Conservation (phyloP, 306 rosid species). For the Casuarina cunninghamiana region DNA sequence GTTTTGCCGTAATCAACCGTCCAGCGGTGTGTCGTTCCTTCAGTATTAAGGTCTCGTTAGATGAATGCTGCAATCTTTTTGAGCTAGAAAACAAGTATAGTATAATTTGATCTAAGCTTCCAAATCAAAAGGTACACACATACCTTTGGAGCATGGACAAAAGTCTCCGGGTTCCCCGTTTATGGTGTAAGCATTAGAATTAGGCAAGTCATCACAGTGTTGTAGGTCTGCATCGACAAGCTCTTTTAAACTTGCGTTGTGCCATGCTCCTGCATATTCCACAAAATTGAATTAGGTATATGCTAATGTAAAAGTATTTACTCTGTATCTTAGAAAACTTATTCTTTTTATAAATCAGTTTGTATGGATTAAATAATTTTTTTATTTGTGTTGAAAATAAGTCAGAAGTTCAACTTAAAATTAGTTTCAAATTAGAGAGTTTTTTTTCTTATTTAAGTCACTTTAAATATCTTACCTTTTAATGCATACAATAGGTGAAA, state of each 20-base stretch:
- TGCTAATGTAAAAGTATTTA: too few relatives aligned
- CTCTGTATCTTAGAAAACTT: not conserved
- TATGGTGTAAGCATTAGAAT: constrained; percentile 38
- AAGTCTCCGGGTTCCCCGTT: constrained; percentile 44
- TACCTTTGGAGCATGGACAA: constrained; percentile 32
- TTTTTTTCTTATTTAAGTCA: too few relatives aligned
- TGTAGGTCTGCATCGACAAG: not conserved
- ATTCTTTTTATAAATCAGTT: too few relatives aligned
- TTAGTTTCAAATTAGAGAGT: too few relatives aligned
- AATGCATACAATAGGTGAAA: too few relatives aligned
- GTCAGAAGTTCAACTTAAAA: too few relatives aligned
- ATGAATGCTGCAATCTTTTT: too few relatives aligned
- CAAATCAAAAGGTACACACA: not conserved
- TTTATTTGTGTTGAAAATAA: too few relatives aligned
- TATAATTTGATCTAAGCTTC: not conserved
- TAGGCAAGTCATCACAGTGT: constrained; percentile 1
- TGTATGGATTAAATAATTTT: too few relatives aligned
- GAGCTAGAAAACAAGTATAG: too few relatives aligned
- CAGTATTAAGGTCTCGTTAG: not conserved
- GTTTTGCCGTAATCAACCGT: constrained; percentile 38
- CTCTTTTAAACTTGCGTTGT: not conserved
- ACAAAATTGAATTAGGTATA: not conserved
- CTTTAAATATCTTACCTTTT: too few relatives aligned
- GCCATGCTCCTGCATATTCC: not conserved
- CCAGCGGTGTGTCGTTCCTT: constrained; percentile 30